phyloP scores from a whole-genome alignment of 106 monocot genomes.

The Amphibolis antarctica region DNA sequence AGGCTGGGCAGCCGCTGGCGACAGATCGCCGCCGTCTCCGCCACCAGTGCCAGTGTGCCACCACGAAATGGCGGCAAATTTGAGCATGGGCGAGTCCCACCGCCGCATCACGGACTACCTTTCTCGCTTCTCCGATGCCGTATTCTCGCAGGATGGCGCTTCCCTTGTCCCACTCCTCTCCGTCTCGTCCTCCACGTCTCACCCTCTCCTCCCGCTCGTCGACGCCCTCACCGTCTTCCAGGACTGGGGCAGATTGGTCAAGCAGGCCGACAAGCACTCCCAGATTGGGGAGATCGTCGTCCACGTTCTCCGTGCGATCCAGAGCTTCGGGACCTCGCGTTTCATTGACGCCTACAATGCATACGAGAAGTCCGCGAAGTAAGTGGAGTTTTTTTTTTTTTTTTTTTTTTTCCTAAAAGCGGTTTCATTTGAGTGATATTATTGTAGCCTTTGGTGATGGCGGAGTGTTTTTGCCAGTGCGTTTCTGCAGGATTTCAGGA shows the following conservation, averaged over 20 bases:
- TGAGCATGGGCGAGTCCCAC: slow-evolving; percentile 69
- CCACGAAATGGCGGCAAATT: slow-evolving; percentile 3
- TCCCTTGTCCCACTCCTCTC: slow-evolving; percentile 54
- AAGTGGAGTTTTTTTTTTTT: neutral
- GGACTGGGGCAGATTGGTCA: slow-evolving; percentile 16
- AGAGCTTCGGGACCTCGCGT: slow-evolving; percentile 1
- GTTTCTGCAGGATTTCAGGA: slow-evolving; percentile 89
- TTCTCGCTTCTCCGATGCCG: slow-evolving; percentile 41
- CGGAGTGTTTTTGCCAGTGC: slow-evolving; percentile 55
- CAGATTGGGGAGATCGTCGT: slow-evolving; percentile 12
- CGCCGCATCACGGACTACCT: slow-evolving; percentile 61
- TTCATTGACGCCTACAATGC: slow-evolving; percentile 10
- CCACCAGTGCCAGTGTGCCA: too few species aligned
- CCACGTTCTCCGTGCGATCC: slow-evolving; percentile 11
- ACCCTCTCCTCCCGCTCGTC: slow-evolving; percentile 32
- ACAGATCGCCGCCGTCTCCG: too few species aligned
- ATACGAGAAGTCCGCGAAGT: slow-evolving; percentile 13
- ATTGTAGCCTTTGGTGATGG: slow-evolving; percentile 3
- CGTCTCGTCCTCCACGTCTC: slow-evolving; percentile 48
- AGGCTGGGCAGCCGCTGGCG: too few species aligned
- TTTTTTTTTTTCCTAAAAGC: neutral
- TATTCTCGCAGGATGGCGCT: slow-evolving; percentile 41
- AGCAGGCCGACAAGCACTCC: slow-evolving; percentile 4
- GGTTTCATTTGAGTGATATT: too few species aligned
- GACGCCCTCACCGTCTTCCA: slow-evolving; percentile 44